Evolutionary conservation across 1,284 basidiomycete genomes (phyloP), one percentile per base, ranked within the genome.

Genomic region (Ustilago bromivora): DNA sequence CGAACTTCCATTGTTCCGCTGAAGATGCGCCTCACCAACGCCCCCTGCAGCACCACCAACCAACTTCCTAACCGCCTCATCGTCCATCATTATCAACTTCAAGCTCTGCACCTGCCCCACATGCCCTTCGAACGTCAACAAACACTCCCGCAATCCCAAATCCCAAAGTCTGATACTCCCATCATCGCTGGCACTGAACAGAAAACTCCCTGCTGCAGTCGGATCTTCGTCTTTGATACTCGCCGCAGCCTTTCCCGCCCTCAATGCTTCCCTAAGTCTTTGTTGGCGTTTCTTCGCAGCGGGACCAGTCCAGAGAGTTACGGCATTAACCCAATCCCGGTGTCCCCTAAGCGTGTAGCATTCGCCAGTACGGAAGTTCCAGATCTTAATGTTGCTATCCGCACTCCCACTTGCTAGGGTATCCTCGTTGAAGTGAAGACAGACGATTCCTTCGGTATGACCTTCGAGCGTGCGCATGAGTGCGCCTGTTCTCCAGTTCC

Each of bases 161-260:
- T 99, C 95, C 96, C 96, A 99, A 2, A 99, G 90, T 66, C 92
- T 92, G 86, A 99, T 95, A 4, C 92, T 92, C 35, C 93, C 92
- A 84, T 99, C 97, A 85, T 99, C 96, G 7, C 94, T 96, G 1
- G 94, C 95, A 8, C 95, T 98, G 88, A 99, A 98, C 40, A 99
- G 57, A 67, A 86, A 86, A n/a, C 76, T 82, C 32, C 73, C 71
- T 0, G 76, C 78, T 13, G 68, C 70, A 4, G 66, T 78, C 12
- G 62, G 62, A 36, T 79, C 77, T 31, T 68, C 69, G 2, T 75
- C 69, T 52, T 75, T 68, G 58, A 76, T 71, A 70, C 93, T 91
- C 66, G 94, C 91, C 40, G 86, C 84, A 10, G 73, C 34, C 9
- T 55, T 55, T 3, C 58, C 65, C 43, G 64, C 65, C 2, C 66